These are phyloP conservation scores for Aspergillus niger DNA, from an alignment of 2,329 filamentous ascomycete species.

Conservation along the genomic window DNA sequence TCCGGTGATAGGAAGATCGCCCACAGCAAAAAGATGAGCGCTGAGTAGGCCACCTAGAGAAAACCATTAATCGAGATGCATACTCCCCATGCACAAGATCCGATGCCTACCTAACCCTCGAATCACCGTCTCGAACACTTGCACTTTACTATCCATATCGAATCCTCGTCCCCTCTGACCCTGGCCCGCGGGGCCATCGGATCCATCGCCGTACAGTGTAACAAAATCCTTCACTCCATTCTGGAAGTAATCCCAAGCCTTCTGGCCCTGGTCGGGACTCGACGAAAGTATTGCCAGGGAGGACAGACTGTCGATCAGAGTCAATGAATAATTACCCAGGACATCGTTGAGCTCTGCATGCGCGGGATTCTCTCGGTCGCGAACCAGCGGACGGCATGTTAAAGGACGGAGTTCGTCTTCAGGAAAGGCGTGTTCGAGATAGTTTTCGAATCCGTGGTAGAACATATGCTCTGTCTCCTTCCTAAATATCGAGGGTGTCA, in stretches of 20 bases:
- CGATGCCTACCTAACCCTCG: constrained; percentile 60
- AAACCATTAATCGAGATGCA: constrained; percentile 8
- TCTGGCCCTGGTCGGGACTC: constrained; percentile 55
- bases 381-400: constrained; percentile 78
- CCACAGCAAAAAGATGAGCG: constrained; percentile 88
- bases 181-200: constrained; percentile 64
- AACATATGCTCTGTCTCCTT: constrained; percentile 70
- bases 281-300: constrained; percentile 90
- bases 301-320: constrained; percentile 90
- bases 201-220: constrained; percentile 82
- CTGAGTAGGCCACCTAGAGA: constrained; percentile 75
- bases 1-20: constrained; percentile 81
- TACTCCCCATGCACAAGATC: neutral
- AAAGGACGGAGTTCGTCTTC: constrained; percentile 93
- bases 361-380: constrained; percentile 75
- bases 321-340: constrained; percentile 94
- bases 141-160: constrained; percentile 95
- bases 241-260: constrained; percentile 75
- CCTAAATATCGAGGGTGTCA: constrained; percentile 25
- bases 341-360: constrained; percentile 93
- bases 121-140: constrained; percentile 98
- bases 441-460: constrained; percentile 95
- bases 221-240: constrained; percentile 75
- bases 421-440: constrained; percentile 90
- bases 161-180: constrained; percentile 79